Conservation (phyloP, 768 basidiomycete genomes). For the Collybiopsis luxurians region DNA sequence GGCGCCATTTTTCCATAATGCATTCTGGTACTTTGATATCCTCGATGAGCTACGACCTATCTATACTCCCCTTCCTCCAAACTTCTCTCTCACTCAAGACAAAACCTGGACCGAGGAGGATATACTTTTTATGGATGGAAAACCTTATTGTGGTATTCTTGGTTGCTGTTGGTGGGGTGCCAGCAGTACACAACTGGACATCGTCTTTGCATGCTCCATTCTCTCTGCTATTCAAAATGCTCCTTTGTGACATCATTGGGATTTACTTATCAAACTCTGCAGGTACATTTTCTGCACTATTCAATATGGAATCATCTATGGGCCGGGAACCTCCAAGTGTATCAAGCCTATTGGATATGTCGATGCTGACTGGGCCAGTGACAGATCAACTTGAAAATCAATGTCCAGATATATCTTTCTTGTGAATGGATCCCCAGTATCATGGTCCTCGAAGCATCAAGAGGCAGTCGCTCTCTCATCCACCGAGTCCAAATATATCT, state of each 20-base stretch:
- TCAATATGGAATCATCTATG: not conserved
- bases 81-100: not conserved
- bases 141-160: too few species aligned
- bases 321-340: not conserved
- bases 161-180: not conserved
- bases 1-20: not conserved
- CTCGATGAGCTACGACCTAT: not conserved
- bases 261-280: not conserved
- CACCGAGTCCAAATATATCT: slow-evolving; percentile 27
- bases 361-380: not conserved
- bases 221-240: not conserved
- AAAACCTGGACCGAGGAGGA: not conserved
- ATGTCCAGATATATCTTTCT: slow-evolving; percentile 27
- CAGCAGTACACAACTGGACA: not conserved
- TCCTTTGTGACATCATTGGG: not conserved
- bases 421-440: slow-evolving; percentile 23
- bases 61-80: not conserved
- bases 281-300: not conserved
- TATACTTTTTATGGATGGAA: too few species aligned
- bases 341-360: not conserved
- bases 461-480: slow-evolving; percentile 16
- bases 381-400: slow-evolving; percentile 5
- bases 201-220: not conserved
- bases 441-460: slow-evolving; percentile 31
- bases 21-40: not conserved